A percentile compares a stretch with the other conserved stretches of the same genome.
These are phyloP conservation scores for Akanthomyces lecanii DNA, from an alignment of 2,329 filamentous ascomycete species.

Conservation along the genomic window DNA sequence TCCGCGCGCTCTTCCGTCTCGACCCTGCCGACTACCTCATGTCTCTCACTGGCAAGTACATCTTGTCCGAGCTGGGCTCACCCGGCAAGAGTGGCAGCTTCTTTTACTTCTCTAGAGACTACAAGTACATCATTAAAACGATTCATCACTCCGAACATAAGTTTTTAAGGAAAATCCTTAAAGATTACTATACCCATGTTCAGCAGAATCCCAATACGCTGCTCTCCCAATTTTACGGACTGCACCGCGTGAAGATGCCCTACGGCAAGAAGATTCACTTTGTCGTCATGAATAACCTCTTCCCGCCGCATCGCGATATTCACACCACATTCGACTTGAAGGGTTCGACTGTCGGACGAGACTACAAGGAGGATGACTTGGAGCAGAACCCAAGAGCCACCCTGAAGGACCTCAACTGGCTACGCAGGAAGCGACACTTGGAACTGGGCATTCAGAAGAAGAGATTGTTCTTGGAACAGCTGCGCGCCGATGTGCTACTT, in stretches of 20 bases:
- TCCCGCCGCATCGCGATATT: slow-evolving; percentile 94
- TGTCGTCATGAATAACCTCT: slow-evolving; percentile 99
- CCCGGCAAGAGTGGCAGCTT: slow-evolving; percentile 98
- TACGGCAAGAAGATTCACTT: slow-evolving; percentile 99
- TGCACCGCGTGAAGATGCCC: slow-evolving; percentile 96
- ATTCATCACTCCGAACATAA: slow-evolving; percentile 95
- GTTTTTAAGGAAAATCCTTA: slow-evolving; percentile 76
- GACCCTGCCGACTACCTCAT: slow-evolving; percentile 98
- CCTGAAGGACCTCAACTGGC: slow-evolving; percentile 94
- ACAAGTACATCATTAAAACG: slow-evolving; percentile 99
- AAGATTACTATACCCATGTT: slow-evolving; percentile 92
- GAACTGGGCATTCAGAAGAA: slow-evolving; percentile 90
- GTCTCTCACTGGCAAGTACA: slow-evolving; percentile 97
- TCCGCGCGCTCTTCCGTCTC: slow-evolving; percentile 81
- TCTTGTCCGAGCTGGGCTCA: slow-evolving; percentile 92
- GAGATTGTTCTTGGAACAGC: slow-evolving; percentile 79
- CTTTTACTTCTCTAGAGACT: slow-evolving; percentile 98
- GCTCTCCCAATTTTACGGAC: slow-evolving; percentile 93
- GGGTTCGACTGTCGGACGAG: slow-evolving; percentile 88
- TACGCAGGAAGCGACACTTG: slow-evolving; percentile 77
- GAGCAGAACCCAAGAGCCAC: slow-evolving; percentile 88
- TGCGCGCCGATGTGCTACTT: slow-evolving; percentile 80
- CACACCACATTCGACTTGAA: slow-evolving; percentile 97
- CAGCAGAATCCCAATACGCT: slow-evolving; percentile 92
- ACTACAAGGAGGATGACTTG: slow-evolving; percentile 84